These are phyloP conservation scores for Zasmidium citrigriseum DNA, from an alignment of 2,329 filamentous ascomycete genomes.

Conservation along the genomic window DNA sequence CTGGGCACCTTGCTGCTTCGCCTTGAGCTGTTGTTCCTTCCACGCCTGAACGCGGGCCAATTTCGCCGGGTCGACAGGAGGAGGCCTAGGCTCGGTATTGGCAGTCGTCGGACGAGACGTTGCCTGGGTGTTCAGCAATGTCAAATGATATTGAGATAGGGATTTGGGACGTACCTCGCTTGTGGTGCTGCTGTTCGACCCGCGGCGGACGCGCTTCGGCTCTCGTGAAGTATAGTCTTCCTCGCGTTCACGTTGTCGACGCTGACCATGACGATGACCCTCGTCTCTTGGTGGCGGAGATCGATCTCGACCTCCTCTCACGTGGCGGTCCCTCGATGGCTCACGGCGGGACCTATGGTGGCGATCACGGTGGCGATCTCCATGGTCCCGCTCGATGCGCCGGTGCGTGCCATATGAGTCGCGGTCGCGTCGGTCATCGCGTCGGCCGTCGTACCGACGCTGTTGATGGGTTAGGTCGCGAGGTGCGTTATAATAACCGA, in stretches of 20 bases:
- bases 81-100: constrained; percentile 6
- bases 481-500: neutral
- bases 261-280: constrained; percentile 48
- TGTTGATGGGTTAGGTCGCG: neutral
- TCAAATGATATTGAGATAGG: neutral
- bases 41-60: constrained; percentile 83
- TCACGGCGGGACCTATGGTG: constrained; percentile 21
- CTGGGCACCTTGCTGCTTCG: constrained; percentile 42
- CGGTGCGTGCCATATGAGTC: constrained; percentile 4
- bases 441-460: constrained; percentile 16
- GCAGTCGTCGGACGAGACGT: constrained; percentile 16
- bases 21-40: constrained; percentile 79
- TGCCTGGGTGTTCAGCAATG: constrained; percentile 20
- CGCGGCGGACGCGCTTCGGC: constrained; percentile 47
- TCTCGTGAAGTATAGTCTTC: constrained; percentile 41
- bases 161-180: constrained; percentile 15
- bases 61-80: constrained; percentile 13
- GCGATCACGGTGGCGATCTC: constrained; percentile 21
- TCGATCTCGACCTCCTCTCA: constrained; percentile 34
- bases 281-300: constrained; percentile 22
- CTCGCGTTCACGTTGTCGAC: constrained; percentile 54
- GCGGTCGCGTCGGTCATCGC: constrained; percentile 3
- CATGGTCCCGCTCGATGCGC: constrained; percentile 20
- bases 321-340: constrained; percentile 35
- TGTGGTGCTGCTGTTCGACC: constrained; percentile 10